Evolutionary conservation across 345 rosid species (phyloP).

Genomic region (Camelina neglecta): DNA sequence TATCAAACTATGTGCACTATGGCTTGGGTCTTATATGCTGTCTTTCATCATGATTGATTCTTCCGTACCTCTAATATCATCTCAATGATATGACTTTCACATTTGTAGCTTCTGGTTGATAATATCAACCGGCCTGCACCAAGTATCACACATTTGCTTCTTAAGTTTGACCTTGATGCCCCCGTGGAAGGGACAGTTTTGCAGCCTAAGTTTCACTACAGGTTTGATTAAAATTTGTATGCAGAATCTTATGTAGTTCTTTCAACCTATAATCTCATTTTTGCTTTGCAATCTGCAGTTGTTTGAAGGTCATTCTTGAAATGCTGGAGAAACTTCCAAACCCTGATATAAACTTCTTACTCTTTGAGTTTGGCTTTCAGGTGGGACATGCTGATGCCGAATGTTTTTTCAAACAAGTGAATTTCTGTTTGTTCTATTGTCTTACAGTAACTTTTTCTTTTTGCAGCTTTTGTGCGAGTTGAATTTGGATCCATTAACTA

Average conservation of each 20-base stretch:
- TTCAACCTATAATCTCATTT: conserved; percentile 21
- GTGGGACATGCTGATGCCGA: conserved; percentile 46
- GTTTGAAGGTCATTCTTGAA: conserved; percentile 93
- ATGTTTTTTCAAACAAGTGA: conserved; percentile 16
- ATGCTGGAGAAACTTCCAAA: conserved; percentile 75
- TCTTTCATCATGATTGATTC: conserved; percentile 18
- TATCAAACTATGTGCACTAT: conserved; percentile 8
- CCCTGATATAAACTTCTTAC: conserved; percentile 77
- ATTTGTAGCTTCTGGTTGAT: conserved; percentile 83
- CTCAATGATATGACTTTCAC: conserved; percentile 20
- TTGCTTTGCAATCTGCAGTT: conserved; percentile 55
- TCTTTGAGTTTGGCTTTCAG: conserved; percentile 95
- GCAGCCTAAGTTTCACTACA: conserved; percentile 95
- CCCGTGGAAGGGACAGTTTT: conserved; percentile 78
- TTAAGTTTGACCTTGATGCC: conserved; percentile 82
- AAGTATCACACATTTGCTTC: conserved; percentile 86
- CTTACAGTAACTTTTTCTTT: conserved; percentile 32
- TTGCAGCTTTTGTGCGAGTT: conserved; percentile 84
- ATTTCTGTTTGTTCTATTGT: conserved; percentile 18
- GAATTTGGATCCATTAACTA: conserved; percentile 82
- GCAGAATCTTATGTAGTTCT: conserved; percentile 6
- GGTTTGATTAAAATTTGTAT: conserved; percentile 51
- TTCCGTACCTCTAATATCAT: not conserved
- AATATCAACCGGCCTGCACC: conserved; percentile 90
- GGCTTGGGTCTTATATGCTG: conserved; percentile 17